Evolutionary conservation across 495 filamentous ascomycete species (phyloP), one percentile per base, ranked within the genome.

Genomic region (Daldinia childiae): DNA sequence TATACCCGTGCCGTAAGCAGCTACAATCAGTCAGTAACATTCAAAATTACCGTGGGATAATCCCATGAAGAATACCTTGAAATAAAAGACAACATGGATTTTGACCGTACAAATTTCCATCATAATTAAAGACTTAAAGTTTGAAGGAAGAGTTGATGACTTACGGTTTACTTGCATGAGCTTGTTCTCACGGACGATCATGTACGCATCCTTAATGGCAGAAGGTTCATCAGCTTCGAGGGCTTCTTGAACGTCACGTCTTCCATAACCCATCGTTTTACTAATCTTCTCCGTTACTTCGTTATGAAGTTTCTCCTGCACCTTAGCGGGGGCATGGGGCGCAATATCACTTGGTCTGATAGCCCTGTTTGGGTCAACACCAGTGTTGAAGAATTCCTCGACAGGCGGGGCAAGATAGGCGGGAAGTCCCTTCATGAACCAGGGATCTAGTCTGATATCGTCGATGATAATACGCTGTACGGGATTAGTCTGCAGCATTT

Each of bases 201-300:
- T 89, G 79, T 98, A 99, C 14, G 95, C 95, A 84, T 99, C 95
- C 78, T 99, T 99, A 82, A 99, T 97, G 14, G 96, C 94, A 66
- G 93, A 97, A 39, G 95, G 95, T 76, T 99, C 95, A 54, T 97
- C 89, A 61, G 92, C 92, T 68, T 90, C 89, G 58, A 99, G 83
- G 36, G 95, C 95, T 76, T 98, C 95, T 78, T 97, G 91, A 39
- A 99, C 95, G 82, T 99, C 95, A 38, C 94, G 91, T 76, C 92
- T 93, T 24, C 89, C 93, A 78, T 99, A 99, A 60, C 95, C 95
- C 95, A 99, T 98, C 24, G 92, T 97, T 82, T 94, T 93, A 69
- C 94, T 93, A 50, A 99, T 88, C 84, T 99, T 98, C 39, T 93
- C 92, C 6, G 97, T 92, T 17, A 98, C 93, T 66, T 92, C 89